Percentiles rank a stretch among this genome's conserved stretches.
Conservation (phyloP, 2,329 filamentous ascomycete genomes). For the Xylariaceae sp. region DNA sequence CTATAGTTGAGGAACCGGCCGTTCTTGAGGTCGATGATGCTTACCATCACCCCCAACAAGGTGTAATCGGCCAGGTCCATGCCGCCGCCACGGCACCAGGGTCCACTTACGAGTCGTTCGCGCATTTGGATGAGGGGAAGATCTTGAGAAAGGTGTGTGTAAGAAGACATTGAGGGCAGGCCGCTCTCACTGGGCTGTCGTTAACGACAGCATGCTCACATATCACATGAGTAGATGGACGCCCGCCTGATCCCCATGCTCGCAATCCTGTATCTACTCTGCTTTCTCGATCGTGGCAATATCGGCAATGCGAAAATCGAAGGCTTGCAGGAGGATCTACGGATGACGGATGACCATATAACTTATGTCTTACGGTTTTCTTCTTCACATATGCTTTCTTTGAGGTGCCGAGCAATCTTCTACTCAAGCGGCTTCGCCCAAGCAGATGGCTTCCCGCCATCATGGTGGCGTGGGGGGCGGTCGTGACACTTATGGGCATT, state of each 20-base stretch:
- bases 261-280: conserved; percentile 63
- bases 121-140: conserved; percentile 51
- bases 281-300: conserved; percentile 65
- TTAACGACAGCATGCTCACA: background rate
- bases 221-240: conserved; percentile 41
- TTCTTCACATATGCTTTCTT: conserved; percentile 77
- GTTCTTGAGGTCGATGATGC: conserved; percentile 17
- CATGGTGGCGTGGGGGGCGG: conserved; percentile 54
- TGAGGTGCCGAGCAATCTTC: conserved; percentile 71
- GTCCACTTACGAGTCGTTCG: conserved; percentile 30
- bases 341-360: conserved; percentile 66
- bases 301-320: conserved; percentile 64
- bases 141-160: conserved; percentile 50
- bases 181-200: background rate
- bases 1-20: conserved; percentile 20
- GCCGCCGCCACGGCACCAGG: conserved; percentile 22
- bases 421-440: conserved; percentile 70
- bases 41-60: conserved; percentile 14
- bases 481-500: conserved; percentile 52
- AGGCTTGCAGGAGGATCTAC: conserved; percentile 47
- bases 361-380: conserved; percentile 65
- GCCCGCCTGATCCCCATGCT: conserved; percentile 56
- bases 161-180: background rate
- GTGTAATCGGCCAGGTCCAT: conserved; percentile 24
- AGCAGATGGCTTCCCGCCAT: conserved; percentile 72